Evolutionary conservation across 345 rosid genomes (phyloP).

Genomic region (Cardiospermum halicacabum): DNA sequence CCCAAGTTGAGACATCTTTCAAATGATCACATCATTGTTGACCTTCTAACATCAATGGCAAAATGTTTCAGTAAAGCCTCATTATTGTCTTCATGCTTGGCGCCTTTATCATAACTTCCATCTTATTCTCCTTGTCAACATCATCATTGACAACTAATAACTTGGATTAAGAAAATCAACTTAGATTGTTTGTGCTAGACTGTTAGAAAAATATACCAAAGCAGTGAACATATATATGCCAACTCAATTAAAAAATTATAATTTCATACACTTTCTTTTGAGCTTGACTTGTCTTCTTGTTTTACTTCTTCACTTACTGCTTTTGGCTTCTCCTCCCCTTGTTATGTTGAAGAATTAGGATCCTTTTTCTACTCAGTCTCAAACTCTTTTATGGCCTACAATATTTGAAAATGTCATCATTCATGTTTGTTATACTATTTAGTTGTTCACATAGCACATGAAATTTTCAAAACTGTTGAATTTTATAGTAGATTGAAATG

Average conservation of each 20-base stretch:
- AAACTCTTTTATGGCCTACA: constrained; percentile 94
- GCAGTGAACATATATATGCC: constrained; percentile 1
- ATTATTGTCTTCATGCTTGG: no score
- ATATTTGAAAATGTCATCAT: constrained; percentile 11
- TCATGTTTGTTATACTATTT: background rate
- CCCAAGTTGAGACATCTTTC: no score
- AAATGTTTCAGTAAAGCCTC: no score
- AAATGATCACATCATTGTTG: no score
- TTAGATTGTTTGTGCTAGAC: constrained; percentile 20
- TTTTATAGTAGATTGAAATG: no score
- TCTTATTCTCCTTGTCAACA: no score
- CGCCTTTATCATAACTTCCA: no score
- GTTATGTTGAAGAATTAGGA: constrained; percentile 42
- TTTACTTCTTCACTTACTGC: constrained; percentile 42
- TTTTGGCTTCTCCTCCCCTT: constrained; percentile 33
- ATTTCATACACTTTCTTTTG: constrained; percentile 67
- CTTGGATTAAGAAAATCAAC: no score
- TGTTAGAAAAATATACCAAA: constrained; percentile 1
- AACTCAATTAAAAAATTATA: constrained; percentile 17
- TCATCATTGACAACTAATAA: no score
- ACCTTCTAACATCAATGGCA: no score
- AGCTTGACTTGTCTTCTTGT: constrained; percentile 43
- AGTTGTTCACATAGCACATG: background rate
- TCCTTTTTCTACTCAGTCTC: constrained; percentile 92
- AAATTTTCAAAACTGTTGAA: background rate